Evolutionary conservation across 2,329 filamentous ascomycete species (phyloP), one percentile per base, ranked within the genome.

Genomic region (Botrytis hyacinthi): DNA sequence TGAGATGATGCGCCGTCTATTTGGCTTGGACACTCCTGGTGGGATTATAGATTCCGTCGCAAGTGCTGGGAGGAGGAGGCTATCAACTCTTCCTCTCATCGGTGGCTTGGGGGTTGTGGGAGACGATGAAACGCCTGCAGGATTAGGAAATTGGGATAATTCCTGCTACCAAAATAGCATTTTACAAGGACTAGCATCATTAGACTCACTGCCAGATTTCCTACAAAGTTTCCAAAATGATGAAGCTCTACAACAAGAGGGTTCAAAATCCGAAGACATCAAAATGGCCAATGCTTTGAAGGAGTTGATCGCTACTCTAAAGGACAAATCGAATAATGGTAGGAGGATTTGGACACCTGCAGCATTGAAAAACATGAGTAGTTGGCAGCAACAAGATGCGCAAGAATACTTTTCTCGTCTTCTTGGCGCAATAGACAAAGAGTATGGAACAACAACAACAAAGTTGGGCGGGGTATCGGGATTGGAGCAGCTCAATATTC

Each of bases 141-240:
- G 96, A 0, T 84, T 98, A 71, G 94, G 93, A 16, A 99, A 99
- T 81, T 91, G 91, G 84, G 93, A 97, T 84, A 97, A 98, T 81
- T 97, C 94, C 1, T 98, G 96, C 84, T 99, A 97, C 82, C 96
- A 98, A 82, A 99, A 99, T 82, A 98, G 95, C 80, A 91, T 98
- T 32, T 89, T 99, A 18, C 94, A 97, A 81, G 91, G 91, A 10
- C 85, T 98, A 60, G 91, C 95, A 1, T 92, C 95, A 6, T 85
- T 98, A 44, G 87, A 88, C 29, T 88, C 91, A 7, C 84, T 98
- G 44, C 87, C 88, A 40, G 84, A 84, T 4, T 96, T 94, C 79
- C 86, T 97, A 12, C 84, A 84, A 2, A 83, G 82, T 14, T 83
- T 86, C 35, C 82, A 84, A 2, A 65, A 81, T 7, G 79, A 81